phyloP scores from a whole-genome alignment of 169 alveolate genomes.

The Pseudocohnilembus persalinus region DNA sequence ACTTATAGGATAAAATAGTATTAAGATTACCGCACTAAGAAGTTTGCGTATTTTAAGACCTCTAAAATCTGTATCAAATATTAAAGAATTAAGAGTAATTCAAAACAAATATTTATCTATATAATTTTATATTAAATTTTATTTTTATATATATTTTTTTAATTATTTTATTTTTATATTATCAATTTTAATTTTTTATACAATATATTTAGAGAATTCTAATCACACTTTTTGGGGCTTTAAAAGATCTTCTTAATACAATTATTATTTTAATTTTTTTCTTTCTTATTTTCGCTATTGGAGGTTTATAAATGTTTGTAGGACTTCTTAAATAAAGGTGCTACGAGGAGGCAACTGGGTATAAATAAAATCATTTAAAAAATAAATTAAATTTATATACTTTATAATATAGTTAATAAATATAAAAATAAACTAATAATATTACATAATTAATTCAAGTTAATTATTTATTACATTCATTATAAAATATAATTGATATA shows the following conservation, averaged over 20 bases:
- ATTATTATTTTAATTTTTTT: conserved; percentile 42
- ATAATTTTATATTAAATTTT: too few relatives aligned
- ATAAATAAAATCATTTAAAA: too few relatives aligned
- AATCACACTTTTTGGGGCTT: conserved; percentile 37
- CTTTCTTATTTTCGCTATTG: conserved; percentile 51
- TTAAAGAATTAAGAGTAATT: conserved; percentile 36
- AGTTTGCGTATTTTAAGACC: conserved; percentile 48
- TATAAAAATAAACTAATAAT: too few relatives aligned
- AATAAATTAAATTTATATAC: too few relatives aligned
- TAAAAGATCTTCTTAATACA: conserved; percentile 32
- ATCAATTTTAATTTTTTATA: too few relatives aligned
- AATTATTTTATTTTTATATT: too few relatives aligned
- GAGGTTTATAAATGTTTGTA: conserved; percentile 35
- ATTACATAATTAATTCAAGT: too few relatives aligned
- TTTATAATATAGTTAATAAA: too few relatives aligned
- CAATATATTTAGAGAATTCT: background rate
- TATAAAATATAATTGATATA: too few relatives aligned
- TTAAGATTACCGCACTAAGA: conserved; percentile 36
- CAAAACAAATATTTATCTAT: too few relatives aligned
- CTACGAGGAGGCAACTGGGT: conserved; percentile 22
- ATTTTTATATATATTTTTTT: too few relatives aligned
- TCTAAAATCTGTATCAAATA: conserved; percentile 36
- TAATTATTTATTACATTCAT: too few relatives aligned
- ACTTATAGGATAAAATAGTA: background rate
- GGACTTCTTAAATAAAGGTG: conserved; percentile 51